A percentile compares a stretch with the other conserved stretches of the same genome.
Conservation (phyloP, 177 flowering plant species). For the Vitis hybrid region DNA sequence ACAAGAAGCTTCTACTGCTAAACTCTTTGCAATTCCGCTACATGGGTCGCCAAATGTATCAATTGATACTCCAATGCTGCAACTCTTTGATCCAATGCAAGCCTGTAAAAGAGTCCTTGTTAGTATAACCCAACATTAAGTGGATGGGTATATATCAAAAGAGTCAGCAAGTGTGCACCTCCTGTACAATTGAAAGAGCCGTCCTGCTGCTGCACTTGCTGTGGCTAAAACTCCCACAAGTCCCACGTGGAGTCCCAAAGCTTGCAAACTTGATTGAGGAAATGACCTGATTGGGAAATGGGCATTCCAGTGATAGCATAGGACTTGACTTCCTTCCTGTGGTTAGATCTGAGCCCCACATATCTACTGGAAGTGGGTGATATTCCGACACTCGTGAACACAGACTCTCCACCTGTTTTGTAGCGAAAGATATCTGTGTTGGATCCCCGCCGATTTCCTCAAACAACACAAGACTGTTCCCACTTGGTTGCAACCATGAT, state of each 20-base stretch:
- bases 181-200: conserved; percentile 64
- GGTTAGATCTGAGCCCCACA: conserved; percentile 46
- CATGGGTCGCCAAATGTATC: conserved; percentile 83
- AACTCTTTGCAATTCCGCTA: conserved; percentile 57
- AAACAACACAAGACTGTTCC: conserved; percentile 75
- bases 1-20: conserved; percentile 91
- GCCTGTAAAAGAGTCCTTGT: conserved; percentile 54
- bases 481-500: conserved; percentile 73
- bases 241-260: conserved; percentile 83
- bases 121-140: not conserved
- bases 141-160: not conserved
- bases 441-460: conserved; percentile 95
- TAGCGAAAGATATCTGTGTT: conserved; percentile 58
- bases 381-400: conserved; percentile 74
- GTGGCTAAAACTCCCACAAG: conserved; percentile 76
- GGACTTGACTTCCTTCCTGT: conserved; percentile 45
- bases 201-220: conserved; percentile 65
- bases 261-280: conserved; percentile 89
- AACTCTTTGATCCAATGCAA: conserved; percentile 78
- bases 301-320: conserved; percentile 62
- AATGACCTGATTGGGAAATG: conserved; percentile 59
- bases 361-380: conserved; percentile 74
- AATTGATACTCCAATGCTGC: conserved; percentile 63
- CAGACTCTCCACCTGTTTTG: conserved; percentile 47
- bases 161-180: conserved; percentile 40